Conservation (phyloP, 2,329 filamentous ascomycete genomes). For the Talaromyces sp. region DNA sequence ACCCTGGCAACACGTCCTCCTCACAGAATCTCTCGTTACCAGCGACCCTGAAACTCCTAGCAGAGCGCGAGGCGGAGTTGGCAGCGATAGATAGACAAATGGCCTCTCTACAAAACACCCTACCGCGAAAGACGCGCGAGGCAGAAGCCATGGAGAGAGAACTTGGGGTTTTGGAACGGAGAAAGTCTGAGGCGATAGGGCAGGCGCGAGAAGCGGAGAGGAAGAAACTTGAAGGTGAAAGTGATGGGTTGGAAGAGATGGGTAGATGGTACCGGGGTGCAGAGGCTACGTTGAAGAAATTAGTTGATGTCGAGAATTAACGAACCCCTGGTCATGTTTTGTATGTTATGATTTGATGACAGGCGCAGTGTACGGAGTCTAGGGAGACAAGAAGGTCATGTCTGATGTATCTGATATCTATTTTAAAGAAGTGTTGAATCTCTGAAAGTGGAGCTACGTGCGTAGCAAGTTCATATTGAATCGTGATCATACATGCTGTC, state of each 20-base stretch:
- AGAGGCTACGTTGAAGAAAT: constrained; percentile 40
- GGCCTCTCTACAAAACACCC: constrained; percentile 41
- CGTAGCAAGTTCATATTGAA: constrained; percentile 36
- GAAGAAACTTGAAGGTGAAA: constrained; percentile 44
- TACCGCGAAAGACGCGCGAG: constrained; percentile 44
- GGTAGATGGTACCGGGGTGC: constrained; percentile 46
- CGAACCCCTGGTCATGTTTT: background rate
- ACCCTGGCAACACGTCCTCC: constrained; percentile 27
- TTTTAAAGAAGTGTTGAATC: background rate
- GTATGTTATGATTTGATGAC: constrained; percentile 6
- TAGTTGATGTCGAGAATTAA: constrained; percentile 32
- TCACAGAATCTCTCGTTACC: constrained; percentile 41
- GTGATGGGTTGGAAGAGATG: constrained; percentile 46
- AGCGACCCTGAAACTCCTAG: constrained; percentile 39
- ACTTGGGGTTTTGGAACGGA: constrained; percentile 42
- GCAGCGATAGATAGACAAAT: constrained; percentile 42
- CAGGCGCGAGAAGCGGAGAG: constrained; percentile 47
- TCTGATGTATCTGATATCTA: background rate
- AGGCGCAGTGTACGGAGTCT: constrained; percentile 22
- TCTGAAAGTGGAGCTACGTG: constrained; percentile 34
- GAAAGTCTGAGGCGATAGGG: constrained; percentile 42
- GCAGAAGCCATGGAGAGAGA: constrained; percentile 46
- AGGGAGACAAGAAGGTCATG: background rate
- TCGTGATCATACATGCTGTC: constrained; percentile 41
- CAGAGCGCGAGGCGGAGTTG: constrained; percentile 40